Evolutionary conservation across 495 filamentous ascomycete species (phyloP), one percentile per base, ranked within the genome.

Genomic region (Podospora pseudocomata): DNA sequence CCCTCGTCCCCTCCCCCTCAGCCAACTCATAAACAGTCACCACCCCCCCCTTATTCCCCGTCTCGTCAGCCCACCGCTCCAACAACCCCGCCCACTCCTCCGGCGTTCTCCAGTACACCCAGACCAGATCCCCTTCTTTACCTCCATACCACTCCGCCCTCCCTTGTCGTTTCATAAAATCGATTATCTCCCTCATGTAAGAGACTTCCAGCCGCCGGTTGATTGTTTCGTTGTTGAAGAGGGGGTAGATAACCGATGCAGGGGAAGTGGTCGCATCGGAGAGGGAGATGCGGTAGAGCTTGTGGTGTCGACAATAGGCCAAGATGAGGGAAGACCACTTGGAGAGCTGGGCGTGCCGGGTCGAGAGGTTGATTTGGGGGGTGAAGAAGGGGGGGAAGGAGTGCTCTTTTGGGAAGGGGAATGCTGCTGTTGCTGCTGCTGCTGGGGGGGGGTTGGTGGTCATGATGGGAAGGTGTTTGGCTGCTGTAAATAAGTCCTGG

Each of bases 301-400:
- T 87, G 79, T 94, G 86, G 76, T 90, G 84, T 0, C 87, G 86
- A 77, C 91, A 93, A 89, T 95, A 99, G 72, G 88, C 72, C 67
- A 90, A 92, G 73, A 99, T 88, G 19, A 97, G 86, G n/a, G 86
- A 75, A 55, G 90, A 88, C 95, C 95, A 99, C 80, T 90, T 91
- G 44, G 84, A 78, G 64, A 93, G 87, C 76, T 98, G 95, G 26
- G 87, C 85, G 77, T 86, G 84, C 73, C 87, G 90, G 13, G 92
- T 97, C 32, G 83, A 81, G 70, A 82, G 83, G 82, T 93, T 93
- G 59, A 90, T 88, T 82, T 98, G 94, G 70, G 84, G 85, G 69
- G 88, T 90, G 86, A 87, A 92, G 87, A 92, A 91, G 68, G 90
- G 87, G 2, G 90, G 90, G 79, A 90, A 91, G 80, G 76, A 73